Evolutionary conservation across 768 basidiomycete genomes (phyloP).

Genomic region (Tulasnella sp.): DNA sequence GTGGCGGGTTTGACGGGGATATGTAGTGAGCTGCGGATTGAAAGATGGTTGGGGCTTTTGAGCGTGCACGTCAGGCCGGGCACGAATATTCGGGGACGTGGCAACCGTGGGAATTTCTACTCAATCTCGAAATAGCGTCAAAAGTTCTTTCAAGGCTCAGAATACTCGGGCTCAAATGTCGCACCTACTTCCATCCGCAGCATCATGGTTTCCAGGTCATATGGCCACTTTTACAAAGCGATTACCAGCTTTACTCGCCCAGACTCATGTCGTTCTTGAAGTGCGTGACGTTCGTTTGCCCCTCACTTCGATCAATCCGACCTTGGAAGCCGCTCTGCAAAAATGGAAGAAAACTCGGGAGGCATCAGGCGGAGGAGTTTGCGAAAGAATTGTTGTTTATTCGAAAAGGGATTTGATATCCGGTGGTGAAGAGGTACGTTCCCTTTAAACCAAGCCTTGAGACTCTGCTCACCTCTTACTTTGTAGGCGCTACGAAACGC

Average conservation of each 20-base stretch:
- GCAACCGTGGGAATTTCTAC: slow-evolving; percentile 24
- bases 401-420: slow-evolving; percentile 94
- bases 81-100: slow-evolving; percentile 22
- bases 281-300: slow-evolving; percentile 91
- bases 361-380: slow-evolving; percentile 51
- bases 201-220: slow-evolving; percentile 94
- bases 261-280: slow-evolving; percentile 91
- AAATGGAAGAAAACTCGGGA: slow-evolving; percentile 35
- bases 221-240: slow-evolving; percentile 82
- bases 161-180: neutral
- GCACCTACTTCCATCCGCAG: slow-evolving; percentile 26
- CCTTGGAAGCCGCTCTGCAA: slow-evolving; percentile 64
- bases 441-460: neutral
- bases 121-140: slow-evolving; percentile 5
- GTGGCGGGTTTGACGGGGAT: slow-evolving; percentile 1
- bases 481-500: slow-evolving; percentile 65
- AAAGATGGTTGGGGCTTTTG: neutral
- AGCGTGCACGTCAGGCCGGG: slow-evolving; percentile 17
- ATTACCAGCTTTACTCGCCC: slow-evolving; percentile 68
- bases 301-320: slow-evolving; percentile 89
- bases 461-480: neutral
- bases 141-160: neutral
- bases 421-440: slow-evolving; percentile 81
- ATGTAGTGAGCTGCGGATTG: neutral
- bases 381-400: slow-evolving; percentile 87